Evolutionary conservation across 2,329 filamentous ascomycete genomes (phyloP).

Genomic region (Monilinia fructicola): DNA sequence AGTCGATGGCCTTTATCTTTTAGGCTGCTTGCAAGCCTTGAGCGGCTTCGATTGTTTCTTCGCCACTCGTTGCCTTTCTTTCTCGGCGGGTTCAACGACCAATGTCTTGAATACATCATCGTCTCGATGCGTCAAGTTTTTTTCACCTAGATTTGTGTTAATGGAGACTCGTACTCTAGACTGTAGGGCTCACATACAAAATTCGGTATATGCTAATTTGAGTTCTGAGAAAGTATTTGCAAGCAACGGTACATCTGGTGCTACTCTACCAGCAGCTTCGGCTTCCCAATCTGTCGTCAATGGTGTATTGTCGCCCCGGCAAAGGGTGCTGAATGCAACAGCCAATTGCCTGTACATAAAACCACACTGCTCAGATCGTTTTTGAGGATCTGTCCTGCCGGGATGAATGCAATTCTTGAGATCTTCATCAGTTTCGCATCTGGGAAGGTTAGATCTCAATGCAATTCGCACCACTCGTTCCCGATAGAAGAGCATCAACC

Average conservation of each 20-base stretch:
- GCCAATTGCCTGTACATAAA: slow-evolving; percentile 31
- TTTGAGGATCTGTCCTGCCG: slow-evolving; percentile 25
- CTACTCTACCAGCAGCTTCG: slow-evolving; percentile 7
- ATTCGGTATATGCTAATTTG: slow-evolving; percentile 15
- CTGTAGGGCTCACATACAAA: background rate
- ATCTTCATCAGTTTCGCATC: slow-evolving; percentile 22
- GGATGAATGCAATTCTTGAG: slow-evolving; percentile 14
- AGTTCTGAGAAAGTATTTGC: slow-evolving; percentile 22
- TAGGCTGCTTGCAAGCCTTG: slow-evolving; percentile 2
- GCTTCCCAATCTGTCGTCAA: slow-evolving; percentile 27
- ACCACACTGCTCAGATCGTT: slow-evolving; percentile 26
- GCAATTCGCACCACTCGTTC: slow-evolving; percentile 28
- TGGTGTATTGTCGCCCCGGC: slow-evolving; percentile 28
- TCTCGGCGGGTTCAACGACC: slow-evolving; percentile 21
- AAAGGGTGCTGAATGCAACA: slow-evolving; percentile 27
- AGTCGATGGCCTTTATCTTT: background rate
- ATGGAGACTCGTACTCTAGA: too few relatives aligned
- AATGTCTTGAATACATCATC: slow-evolving; percentile 29
- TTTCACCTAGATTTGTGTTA: background rate
- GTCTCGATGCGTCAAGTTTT: slow-evolving; percentile 26
- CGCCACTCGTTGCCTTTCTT: slow-evolving; percentile 15
- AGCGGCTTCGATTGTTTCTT: slow-evolving; percentile 12
- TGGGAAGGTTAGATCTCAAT: slow-evolving; percentile 27
- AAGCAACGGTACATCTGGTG: slow-evolving; percentile 16
- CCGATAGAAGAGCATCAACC: slow-evolving; percentile 29